A percentile compares a stretch with the other conserved stretches of the same genome.
These are phyloP conservation scores for Aspergillus hiratsukae DNA, from an alignment of 2,329 filamentous ascomycete genomes.

Conservation along the genomic window DNA sequence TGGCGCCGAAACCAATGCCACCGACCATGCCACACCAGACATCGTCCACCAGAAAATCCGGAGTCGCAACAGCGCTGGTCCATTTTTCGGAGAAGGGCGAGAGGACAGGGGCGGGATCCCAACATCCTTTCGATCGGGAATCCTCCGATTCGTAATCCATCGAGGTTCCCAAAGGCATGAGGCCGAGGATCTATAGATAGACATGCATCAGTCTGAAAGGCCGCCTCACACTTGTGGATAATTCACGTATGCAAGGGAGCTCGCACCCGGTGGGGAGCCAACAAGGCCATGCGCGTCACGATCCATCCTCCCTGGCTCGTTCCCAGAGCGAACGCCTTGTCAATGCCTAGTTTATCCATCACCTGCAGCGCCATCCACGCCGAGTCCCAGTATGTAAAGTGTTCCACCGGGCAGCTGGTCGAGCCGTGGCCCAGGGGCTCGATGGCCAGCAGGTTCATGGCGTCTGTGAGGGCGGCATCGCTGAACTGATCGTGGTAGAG, in stretches of 20 bases:
- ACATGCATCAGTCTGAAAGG: not conserved
- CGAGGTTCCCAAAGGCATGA: slow-evolving; percentile 51
- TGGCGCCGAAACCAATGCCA: slow-evolving; percentile 45
- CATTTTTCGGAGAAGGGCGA: slow-evolving; percentile 36
- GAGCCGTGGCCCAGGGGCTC: slow-evolving; percentile 52
- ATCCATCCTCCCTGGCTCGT: slow-evolving; percentile 55
- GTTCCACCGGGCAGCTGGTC: slow-evolving; percentile 41
- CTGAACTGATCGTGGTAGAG: slow-evolving; percentile 41
- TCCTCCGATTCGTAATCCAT: slow-evolving; percentile 47
- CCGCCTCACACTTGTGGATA: not conserved
- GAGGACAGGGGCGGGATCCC: slow-evolving; percentile 39
- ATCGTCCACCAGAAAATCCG: slow-evolving; percentile 41
- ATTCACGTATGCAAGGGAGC: not conserved
- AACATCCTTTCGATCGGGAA: slow-evolving; percentile 45
- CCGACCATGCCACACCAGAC: slow-evolving; percentile 45
- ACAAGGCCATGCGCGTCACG: slow-evolving; percentile 48
- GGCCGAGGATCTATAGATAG: slow-evolving; percentile 42
- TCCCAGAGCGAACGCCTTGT: slow-evolving; percentile 46
- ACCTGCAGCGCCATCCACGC: slow-evolving; percentile 53
- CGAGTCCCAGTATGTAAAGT: slow-evolving; percentile 55
- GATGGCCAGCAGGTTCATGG: slow-evolving; percentile 50
- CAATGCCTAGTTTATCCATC: slow-evolving; percentile 46
- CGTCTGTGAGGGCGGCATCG: slow-evolving; percentile 30
- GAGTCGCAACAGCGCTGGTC: slow-evolving; percentile 35
- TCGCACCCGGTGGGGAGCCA: slow-evolving; percentile 44